Percentiles rank a stretch among this genome's conserved stretches.
Conservation (phyloP, 2,329 filamentous ascomycete species). For the Hymenoscyphus infarciens region DNA sequence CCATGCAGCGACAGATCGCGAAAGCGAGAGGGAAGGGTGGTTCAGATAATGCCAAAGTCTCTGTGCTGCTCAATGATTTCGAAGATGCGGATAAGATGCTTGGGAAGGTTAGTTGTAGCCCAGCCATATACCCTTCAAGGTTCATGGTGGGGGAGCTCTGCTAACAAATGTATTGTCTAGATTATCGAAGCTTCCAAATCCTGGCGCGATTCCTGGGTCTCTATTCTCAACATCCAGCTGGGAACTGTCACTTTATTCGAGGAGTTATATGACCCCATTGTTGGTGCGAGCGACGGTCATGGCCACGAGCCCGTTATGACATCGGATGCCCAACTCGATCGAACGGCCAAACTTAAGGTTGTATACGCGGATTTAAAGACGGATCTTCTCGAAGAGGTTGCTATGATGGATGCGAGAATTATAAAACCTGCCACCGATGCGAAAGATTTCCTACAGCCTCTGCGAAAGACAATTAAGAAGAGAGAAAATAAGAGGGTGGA, state of each 20-base stretch:
- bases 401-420: conserved; percentile 65
- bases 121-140: not conserved
- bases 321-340: conserved; percentile 58
- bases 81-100: conserved; percentile 75
- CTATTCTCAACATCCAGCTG: conserved; percentile 66
- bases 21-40: conserved; percentile 64
- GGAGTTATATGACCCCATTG: conserved; percentile 71
- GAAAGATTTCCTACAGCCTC: conserved; percentile 63
- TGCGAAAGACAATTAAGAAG: conserved; percentile 82
- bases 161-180: conserved; percentile 41
- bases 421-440: conserved; percentile 67
- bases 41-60: conserved; percentile 73
- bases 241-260: conserved; percentile 66
- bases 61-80: conserved; percentile 72
- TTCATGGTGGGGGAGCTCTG: not conserved
- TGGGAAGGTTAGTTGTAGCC: conserved; percentile 54
- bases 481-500: conserved; percentile 78
- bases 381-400: conserved; percentile 69
- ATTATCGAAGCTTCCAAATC: conserved; percentile 71
- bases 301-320: conserved; percentile 56
- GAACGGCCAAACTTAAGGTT: conserved; percentile 61
- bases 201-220: conserved; percentile 77
- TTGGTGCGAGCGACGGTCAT: conserved; percentile 58
- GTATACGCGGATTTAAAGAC: conserved; percentile 67
- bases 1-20: conserved; percentile 71